Evolutionary conservation across 768 basidiomycete genomes (phyloP), one percentile per base, ranked within the genome.

Genomic region (Leccinum olivaceopallidum): DNA sequence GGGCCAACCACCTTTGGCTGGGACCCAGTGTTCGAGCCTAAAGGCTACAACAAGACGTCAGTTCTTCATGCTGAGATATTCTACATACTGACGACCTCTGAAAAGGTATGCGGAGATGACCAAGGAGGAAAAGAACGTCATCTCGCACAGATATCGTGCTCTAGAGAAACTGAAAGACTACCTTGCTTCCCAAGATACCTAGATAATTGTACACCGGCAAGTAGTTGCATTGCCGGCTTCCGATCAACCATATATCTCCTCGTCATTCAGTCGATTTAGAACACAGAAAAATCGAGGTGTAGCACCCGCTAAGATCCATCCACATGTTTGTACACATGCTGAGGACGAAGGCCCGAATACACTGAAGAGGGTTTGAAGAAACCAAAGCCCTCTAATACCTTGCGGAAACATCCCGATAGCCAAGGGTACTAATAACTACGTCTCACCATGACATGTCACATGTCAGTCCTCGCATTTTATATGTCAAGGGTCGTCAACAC

Each of bases 401-500:
- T 91, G 4, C 84, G 87, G 67, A 83, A 87, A 68, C 88, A 90
- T 95, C 56, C 93, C 94, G 7, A 94, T 95, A 65, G 88, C 87
- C 30, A 81, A 81, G 74, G 93, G 92, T 90, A 30, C 30, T 9
- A 39, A 6, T 32, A 50, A 37, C 28, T 4, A 12, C n/a, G 5
- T 34, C 60, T 61, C 30, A 60, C 5, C 37, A 22, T 44, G 24
- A 16, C 56, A 32, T 42, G 42, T 6, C 67, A 95, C 56, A 32
- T 42, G 42, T 6, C 67, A 95, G 95, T 61, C 92, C 94, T 4
- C 90, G 88, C 55, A 88, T 98, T 30, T 73, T 98, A 24, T 95
- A 95, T 68, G 84, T 98, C 56, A 86, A 94, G 76, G 97, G 97
- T 32, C 87, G 97, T 34, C 94, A 97, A 73, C 90, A 95, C 68